Conservation (phyloP, 2,329 filamentous ascomycete genomes). For the Fusarium chlamydosporum region DNA sequence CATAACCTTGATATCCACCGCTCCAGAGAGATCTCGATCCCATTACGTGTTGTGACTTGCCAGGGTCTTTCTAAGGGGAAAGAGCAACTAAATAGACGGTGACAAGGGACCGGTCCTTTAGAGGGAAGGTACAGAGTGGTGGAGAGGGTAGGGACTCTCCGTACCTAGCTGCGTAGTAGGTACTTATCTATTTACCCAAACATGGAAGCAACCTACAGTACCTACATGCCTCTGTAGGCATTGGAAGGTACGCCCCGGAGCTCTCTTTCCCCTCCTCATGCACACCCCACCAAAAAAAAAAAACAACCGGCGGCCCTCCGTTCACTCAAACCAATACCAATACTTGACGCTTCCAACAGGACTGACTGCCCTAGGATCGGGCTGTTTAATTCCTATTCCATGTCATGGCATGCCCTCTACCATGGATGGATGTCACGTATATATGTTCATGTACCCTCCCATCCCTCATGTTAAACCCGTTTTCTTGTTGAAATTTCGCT, state of each 20-base stretch:
- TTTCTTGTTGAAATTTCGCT: constrained; percentile 29
- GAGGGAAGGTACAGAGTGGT: not conserved
- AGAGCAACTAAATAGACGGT: constrained; percentile 16
- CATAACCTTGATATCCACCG: constrained; percentile 37
- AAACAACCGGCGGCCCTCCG: constrained; percentile 37
- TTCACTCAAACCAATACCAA: constrained; percentile 30
- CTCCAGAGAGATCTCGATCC: constrained; percentile 35
- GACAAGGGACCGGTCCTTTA: constrained; percentile 23
- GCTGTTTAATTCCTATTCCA: constrained; percentile 6
- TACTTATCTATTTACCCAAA: constrained; percentile 3
- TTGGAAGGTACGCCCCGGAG: constrained; percentile 19
- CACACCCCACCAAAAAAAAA: constrained; percentile 13
- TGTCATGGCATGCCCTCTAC: constrained; percentile 14
- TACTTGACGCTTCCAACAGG: constrained; percentile 1
- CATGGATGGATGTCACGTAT: constrained; percentile 19
- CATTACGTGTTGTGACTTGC: constrained; percentile 18
- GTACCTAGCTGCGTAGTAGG: too few relatives aligned
- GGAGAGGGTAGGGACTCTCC: too few relatives aligned
- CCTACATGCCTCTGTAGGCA: constrained; percentile 2
- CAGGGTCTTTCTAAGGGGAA: constrained; percentile 26
- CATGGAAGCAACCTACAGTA: not conserved
- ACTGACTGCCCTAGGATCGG: constrained; percentile 3
- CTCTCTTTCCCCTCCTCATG: constrained; percentile 27
- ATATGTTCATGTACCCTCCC: constrained; percentile 39
- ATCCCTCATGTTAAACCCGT: constrained; percentile 24